These are phyloP conservation scores for Cladophialophora carrionii DNA, from an alignment of 2,329 filamentous ascomycete genomes.

Conservation along the genomic window DNA sequence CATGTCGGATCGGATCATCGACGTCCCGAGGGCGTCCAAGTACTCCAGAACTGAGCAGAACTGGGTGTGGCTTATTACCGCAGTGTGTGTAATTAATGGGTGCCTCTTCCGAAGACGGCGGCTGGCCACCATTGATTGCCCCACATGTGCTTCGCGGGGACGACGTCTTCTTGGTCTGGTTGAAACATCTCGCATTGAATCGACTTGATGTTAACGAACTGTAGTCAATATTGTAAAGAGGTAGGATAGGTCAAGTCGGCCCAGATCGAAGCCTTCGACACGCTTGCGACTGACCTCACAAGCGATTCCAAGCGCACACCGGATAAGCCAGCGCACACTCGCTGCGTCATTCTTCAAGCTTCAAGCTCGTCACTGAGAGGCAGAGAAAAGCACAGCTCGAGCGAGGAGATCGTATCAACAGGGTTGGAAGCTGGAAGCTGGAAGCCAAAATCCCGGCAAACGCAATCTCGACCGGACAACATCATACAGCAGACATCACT, in stretches of 20 bases:
- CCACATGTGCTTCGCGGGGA: constrained; percentile 15
- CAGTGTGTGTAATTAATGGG: too few relatives aligned
- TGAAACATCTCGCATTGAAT: background rate
- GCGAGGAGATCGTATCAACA: background rate
- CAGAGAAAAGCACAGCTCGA: background rate
- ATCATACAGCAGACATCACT: background rate
- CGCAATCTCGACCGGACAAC: background rate
- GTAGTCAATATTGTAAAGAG: background rate
- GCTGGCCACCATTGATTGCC: constrained; percentile 6
- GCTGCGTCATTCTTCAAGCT: background rate
- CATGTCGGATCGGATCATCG: background rate
- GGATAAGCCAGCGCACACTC: background rate
- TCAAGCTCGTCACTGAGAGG: background rate
- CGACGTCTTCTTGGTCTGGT: background rate
- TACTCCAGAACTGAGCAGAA: too few relatives aligned
- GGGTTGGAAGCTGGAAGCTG: background rate
- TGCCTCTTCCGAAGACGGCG: constrained; percentile 6
- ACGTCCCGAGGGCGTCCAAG: background rate
- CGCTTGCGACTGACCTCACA: background rate
- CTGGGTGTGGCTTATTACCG: background rate
- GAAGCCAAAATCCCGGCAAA: background rate
- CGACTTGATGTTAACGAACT: background rate
- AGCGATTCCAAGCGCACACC: background rate
- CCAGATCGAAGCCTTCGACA: background rate
- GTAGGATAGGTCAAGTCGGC: background rate